These are phyloP conservation scores for Haplosporangium gracile DNA, from an alignment of 192 early-diverging fungal genomes.

Conservation along the genomic window DNA sequence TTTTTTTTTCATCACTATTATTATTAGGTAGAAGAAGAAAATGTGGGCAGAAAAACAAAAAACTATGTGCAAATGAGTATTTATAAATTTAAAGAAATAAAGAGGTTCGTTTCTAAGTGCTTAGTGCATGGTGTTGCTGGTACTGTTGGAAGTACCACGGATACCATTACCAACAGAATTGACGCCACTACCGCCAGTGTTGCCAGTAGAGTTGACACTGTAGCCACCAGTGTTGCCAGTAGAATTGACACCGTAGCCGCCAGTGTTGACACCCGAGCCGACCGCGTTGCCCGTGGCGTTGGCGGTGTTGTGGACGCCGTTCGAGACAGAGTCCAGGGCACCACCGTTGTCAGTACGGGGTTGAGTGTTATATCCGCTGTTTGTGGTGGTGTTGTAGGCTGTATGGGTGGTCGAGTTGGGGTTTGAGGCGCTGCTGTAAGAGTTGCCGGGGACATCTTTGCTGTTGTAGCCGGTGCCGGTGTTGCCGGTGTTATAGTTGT, in stretches of 20 bases:
- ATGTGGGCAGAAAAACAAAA: background rate
- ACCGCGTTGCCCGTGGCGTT: background rate
- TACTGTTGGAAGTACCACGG: background rate
- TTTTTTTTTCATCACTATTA: too few relatives aligned
- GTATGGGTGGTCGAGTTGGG: background rate
- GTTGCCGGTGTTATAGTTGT: background rate
- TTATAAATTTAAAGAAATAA: background rate
- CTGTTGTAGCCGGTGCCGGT: background rate
- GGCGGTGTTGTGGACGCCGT: background rate
- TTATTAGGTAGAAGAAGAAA: background rate
- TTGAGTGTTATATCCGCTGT: conserved; percentile 20
- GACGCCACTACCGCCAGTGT: background rate
- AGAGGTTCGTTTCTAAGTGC: too few relatives aligned
- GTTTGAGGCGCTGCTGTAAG: background rate
- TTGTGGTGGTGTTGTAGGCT: background rate
- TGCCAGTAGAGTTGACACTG: background rate
- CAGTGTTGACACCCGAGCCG: background rate
- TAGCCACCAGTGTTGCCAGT: background rate
- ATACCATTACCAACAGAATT: conserved; percentile 1
- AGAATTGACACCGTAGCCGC: background rate
- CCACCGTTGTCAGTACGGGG: conserved; percentile 15
- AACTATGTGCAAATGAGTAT: background rate
- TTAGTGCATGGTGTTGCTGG: background rate
- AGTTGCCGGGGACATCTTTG: background rate
- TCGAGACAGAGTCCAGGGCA: background rate